Conservation (phyloP, 208 protist species). For the Wallacemonas collosoma region DNA sequence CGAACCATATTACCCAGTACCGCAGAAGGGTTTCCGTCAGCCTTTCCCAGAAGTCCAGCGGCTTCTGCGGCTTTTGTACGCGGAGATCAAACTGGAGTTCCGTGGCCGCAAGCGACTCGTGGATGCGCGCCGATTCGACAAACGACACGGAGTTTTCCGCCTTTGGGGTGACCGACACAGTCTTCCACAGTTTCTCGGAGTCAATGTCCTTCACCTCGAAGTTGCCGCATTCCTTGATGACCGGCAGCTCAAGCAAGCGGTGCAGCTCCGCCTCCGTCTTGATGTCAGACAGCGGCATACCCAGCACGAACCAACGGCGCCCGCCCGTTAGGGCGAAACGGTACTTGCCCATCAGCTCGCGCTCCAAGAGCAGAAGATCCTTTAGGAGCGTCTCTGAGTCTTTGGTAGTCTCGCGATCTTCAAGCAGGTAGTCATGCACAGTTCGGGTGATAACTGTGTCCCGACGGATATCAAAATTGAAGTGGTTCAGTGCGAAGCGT, state of each 20-base stretch:
- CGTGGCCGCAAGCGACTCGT: conserved; percentile 17
- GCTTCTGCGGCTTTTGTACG: conserved; percentile 69
- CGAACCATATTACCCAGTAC: conserved; percentile 90
- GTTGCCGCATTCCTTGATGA: conserved; percentile 77
- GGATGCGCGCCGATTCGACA: conserved; percentile 49
- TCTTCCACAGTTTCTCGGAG: conserved; percentile 80
- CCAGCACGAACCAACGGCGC: conserved; percentile 78
- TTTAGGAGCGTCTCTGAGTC: conserved; percentile 81
- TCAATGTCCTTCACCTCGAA: conserved; percentile 49
- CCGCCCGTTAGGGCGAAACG: conserved; percentile 77
- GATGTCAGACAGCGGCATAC: conserved; percentile 74
- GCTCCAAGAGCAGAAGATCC: conserved; percentile 82
- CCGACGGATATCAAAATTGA: conserved; percentile 90
- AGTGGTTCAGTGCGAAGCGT: conserved; percentile 88
- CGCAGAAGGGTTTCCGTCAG: conserved; percentile 78
- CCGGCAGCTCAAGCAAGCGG: conserved; percentile 69
- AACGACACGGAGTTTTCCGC: conserved; percentile 55
- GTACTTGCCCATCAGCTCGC: conserved; percentile 72
- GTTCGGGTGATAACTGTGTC: conserved; percentile 75
- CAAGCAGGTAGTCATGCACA: conserved; percentile 51
- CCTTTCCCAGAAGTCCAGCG: conserved; percentile 77
- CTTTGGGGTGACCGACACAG: conserved; percentile 53
- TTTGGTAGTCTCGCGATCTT: conserved; percentile 44
- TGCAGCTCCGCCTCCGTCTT: conserved; percentile 72
- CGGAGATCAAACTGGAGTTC: conserved; percentile 61